Percentiles rank a stretch among this genome's conserved stretches.
Conservation (phyloP, 176 grass and related monocot genomes). For the Phyllostachys edulis region DNA sequence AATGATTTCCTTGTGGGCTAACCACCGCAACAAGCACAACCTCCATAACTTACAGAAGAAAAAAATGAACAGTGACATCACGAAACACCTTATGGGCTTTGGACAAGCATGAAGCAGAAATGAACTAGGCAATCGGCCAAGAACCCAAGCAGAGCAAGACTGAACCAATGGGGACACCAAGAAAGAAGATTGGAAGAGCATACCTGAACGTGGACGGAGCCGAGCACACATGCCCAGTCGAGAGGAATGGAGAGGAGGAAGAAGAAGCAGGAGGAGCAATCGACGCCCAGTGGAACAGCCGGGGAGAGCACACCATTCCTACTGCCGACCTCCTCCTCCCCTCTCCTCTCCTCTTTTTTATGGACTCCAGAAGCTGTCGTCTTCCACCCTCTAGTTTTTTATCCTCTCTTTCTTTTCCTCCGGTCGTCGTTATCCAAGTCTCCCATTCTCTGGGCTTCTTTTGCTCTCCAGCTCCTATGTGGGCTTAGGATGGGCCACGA, state of each 20-base stretch:
- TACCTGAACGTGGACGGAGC: constrained; percentile 37
- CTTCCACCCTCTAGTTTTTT: constrained; percentile 44
- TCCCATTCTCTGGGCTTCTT: neutral
- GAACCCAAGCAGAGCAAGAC: neutral
- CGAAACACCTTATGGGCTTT: neutral
- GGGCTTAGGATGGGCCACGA: constrained; percentile 28
- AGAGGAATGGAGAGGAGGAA: constrained; percentile 18
- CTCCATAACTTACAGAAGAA: neutral
- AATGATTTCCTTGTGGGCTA: neutral
- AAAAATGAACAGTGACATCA: neutral
- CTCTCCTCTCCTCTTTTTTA: constrained; percentile 36
- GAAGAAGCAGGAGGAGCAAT: neutral
- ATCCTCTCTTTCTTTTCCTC: neutral
- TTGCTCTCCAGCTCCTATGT: neutral
- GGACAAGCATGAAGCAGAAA: neutral
- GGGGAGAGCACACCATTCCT: constrained; percentile 49
- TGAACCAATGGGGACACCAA: constrained; percentile 1
- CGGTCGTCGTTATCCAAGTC: constrained; percentile 41
- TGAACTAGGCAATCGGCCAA: neutral
- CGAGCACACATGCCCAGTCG: neutral
- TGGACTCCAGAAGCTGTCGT: constrained; percentile 34
- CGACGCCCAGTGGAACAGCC: constrained; percentile 5
- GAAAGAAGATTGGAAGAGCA: constrained; percentile 1
- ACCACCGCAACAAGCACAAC: constrained; percentile 16
- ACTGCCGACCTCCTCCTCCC: constrained; percentile 12